Base-by-base conservation (phyloP, 73 alveolate species). In the Paramecium pentaurelia region DNA sequence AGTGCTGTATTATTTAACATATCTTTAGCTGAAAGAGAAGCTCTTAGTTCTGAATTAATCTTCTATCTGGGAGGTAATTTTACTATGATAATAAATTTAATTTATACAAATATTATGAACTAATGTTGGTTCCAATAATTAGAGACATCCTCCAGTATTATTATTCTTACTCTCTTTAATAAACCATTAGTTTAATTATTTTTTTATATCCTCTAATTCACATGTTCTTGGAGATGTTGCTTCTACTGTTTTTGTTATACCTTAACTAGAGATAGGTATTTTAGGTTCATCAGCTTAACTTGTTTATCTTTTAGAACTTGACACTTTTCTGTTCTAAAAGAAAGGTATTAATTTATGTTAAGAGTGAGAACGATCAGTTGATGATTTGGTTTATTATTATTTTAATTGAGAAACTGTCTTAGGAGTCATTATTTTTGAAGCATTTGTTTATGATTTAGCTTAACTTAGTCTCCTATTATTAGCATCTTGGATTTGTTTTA, bases 251-350 rank as follows among this genome's bases (percentile, higher is more conserved):
- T 64, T 64, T 47, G 36, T 49, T 9, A 40, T 37, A 36, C 60
- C 64, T 14, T 64, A 64, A 64, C 84, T 64, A 37, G 64, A 9
- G 8, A 40, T 73, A 4, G 58, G 87, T 30, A 73, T 73, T 73
- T 73, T 80, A 22, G 91, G 49, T 49, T 80, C 91, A 47, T 80
- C 91, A 44, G 91, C 58, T 80, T 80, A 47, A 37, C 91, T 80
- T 32, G 91, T 80, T 80, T 80, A 47, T 14, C 91, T 42, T 34
- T 80, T 80, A 0, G 91, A 44, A 47, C 91, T 16, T 1, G 91
- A 80, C 6, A 80, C 91, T 45, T 80, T 80, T 20, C 91, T 80
- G 30, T 42, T 49, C 18, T 80, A 49, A 20, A 80, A 80, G 38
- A 80, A 80, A 11, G 91, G 91, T 1, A 49, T 44, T 10, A 80